Evolutionary conservation across 768 basidiomycete species (phyloP), one percentile per base, ranked within the genome.

Genomic region (Lyophyllum semitale): DNA sequence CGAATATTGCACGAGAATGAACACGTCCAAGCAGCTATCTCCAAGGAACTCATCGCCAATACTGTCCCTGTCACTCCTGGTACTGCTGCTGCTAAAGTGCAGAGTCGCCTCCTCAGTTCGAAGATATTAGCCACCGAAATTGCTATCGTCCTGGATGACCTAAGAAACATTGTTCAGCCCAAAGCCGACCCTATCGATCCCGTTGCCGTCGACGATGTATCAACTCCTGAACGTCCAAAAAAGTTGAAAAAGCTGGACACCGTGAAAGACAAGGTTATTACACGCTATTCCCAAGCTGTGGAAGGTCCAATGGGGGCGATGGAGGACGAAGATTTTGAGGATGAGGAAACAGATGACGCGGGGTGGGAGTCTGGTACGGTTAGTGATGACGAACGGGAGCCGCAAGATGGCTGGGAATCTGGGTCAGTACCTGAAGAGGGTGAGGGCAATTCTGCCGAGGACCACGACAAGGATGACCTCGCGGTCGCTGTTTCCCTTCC

Each of bases 31-130:
- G 62, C 68, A 2, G 79, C 79, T 9, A 61, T 89, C 18, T 65
- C 67, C 1, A 66, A 71, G 30, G 80, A 86, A 66, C 68, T 88
- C 8, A 61, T 62, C 0, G 70, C 68, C 51, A 48, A 73, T 8
- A 55, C 78, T 37, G 50, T 68, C 15, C 66, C 73, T 11, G 74
- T 69, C 23, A 60, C 64, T 2, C 62, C 77, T 17, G 79, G 80
- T 22, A 77, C 82, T 20, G 65, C 73, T 13, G 63, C 71, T 25
- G 80, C 78, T 2, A 91, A 89, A 70, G 80, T 88, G 0, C 86
- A 89, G 61, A 84, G 79, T 57, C 83, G 89, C 33, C 71, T 96
- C 8, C 74, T 89, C 38, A 94, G 91, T 64, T 88, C 88, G 4
- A 93, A 90, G 66, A 68, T 77, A n/a, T 73, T 94, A 11, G 85